Evolutionary conservation across 352 stramenopile species (phyloP).

Genomic region (Globisporangium apiculatum): DNA sequence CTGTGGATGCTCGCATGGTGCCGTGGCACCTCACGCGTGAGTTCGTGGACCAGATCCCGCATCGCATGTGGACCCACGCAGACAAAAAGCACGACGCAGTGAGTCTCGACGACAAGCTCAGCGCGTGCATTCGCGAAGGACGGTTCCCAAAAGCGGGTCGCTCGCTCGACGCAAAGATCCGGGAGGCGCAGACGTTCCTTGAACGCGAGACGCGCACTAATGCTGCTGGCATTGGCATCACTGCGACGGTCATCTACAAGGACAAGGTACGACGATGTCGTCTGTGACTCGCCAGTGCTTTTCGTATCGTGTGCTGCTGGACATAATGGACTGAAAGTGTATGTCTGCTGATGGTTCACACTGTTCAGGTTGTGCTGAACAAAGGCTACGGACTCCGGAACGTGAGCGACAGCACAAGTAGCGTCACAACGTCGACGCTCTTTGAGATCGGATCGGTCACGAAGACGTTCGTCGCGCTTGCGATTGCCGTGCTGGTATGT

Average conservation of each 20-base stretch:
- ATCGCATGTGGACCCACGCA: too few species aligned
- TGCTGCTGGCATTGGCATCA: constrained; percentile 32
- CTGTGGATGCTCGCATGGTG: too few species aligned
- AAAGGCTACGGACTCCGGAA: constrained; percentile 32
- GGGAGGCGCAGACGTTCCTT: constrained; percentile 33
- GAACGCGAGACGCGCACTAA: constrained; percentile 21
- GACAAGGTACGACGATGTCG: constrained; percentile 19
- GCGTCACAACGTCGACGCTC: constrained; percentile 31
- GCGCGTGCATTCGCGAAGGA: constrained; percentile 20
- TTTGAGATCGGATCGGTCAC: constrained; percentile 67
- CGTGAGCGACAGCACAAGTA: constrained; percentile 21
- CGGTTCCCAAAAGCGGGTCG: constrained; percentile 30
- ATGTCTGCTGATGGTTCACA: background rate
- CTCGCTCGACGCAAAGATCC: constrained; percentile 34
- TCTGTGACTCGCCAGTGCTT: background rate
- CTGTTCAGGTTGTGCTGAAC: constrained; percentile 22
- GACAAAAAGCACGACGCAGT: too few species aligned
- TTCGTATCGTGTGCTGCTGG: too few species aligned
- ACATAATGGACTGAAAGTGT: constrained; percentile 9
- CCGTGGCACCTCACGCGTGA: too few species aligned
- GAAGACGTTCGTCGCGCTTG: constrained; percentile 56
- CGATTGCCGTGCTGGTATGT: constrained; percentile 27
- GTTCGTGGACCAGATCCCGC: too few species aligned
- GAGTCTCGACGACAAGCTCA: background rate
- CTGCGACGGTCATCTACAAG: constrained; percentile 39